phyloP scores from a whole-genome alignment of 345 rosid species.

The Passiflora organensis region DNA sequence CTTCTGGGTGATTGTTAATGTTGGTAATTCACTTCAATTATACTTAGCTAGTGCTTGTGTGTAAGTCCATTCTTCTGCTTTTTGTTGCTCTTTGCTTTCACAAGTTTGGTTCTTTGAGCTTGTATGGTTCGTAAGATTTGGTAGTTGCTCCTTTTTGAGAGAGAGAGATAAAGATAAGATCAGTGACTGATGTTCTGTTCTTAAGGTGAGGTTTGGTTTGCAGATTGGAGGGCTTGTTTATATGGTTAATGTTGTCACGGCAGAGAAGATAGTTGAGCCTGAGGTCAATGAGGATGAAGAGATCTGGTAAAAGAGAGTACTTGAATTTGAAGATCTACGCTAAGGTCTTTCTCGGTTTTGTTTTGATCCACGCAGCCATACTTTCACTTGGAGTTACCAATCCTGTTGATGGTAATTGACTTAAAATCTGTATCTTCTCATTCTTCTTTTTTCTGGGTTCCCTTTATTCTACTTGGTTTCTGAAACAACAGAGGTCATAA shows the following conservation, averaged over 20 bases:
- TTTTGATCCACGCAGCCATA: constrained; percentile 50
- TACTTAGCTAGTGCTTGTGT: constrained; percentile 14
- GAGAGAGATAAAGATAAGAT: constrained; percentile 4
- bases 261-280: constrained; percentile 20
- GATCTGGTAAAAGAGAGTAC: constrained; percentile 38
- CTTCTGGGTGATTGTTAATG: neutral
- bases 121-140: constrained; percentile 6
- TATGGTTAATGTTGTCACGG: constrained; percentile 27
- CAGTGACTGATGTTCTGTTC: constrained; percentile 8
- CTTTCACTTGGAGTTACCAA: constrained; percentile 57
- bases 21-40: neutral
- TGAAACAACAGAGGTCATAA: constrained; percentile 4
- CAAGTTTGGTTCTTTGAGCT: constrained; percentile 13
- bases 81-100: neutral
- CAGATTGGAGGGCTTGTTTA: constrained; percentile 39
- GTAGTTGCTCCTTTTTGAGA: constrained; percentile 7
- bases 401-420: constrained; percentile 67
- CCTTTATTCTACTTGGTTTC: neutral
- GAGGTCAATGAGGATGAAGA: constrained; percentile 46
- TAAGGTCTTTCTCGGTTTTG: constrained; percentile 36
- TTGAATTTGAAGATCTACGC: constrained; percentile 44
- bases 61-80: constrained; percentile 19
- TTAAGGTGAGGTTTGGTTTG: constrained; percentile 10
- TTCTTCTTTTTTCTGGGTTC: neutral
- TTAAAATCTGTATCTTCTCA: neutral